Base-by-base conservation (phyloP, 1,139 yeast species). In the Geotrichum phurueaensis region DNA sequence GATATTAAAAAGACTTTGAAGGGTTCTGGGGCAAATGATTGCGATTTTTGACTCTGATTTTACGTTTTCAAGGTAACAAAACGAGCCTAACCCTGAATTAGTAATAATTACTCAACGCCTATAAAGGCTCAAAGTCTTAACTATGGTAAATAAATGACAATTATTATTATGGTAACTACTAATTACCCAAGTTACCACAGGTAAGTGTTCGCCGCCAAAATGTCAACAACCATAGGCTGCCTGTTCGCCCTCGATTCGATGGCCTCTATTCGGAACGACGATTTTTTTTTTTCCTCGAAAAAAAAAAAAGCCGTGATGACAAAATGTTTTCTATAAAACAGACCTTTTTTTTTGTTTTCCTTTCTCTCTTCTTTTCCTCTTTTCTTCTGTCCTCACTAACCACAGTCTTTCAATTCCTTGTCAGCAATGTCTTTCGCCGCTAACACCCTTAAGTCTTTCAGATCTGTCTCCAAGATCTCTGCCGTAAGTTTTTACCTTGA, bases 361-460 rank as follows among this genome's bases (percentile, higher is more conserved):
- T 47, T n/a, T 39, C n/a, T 20, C 29, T 45, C 25, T 29, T 47
- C 15, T 47, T 20, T 20, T 25, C 27, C 3, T 22, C 49, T 31
- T 55, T 47, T 18, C 18, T 23, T 33, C 13, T 20, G 20, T 27
- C 48, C 22, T n/a, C 27, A 23, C 33, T 36, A 48, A 31, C 31
- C 27, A 25, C 27, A 27, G 9, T 49, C 53, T 31, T 47, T 29
- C 51, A n/a, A 7, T 27, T 49, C 53, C 23, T 45, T 18, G 31
- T n/a, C 7, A 15, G 29, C 29, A 48, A 59, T 56, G 59, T 54
- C 52, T 43, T 60, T 60, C 50, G 52, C 59, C 43, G 39, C 54
- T 23, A 51, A 36, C 39, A 29, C 53, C 22, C 56, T 56, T 20
- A 33, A 31, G 23, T 25, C 58, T 15, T 20, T 43, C 48, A 57